Base-by-base conservation (phyloP, 306 rosid species). In the Castanopsis chinensis region DNA sequence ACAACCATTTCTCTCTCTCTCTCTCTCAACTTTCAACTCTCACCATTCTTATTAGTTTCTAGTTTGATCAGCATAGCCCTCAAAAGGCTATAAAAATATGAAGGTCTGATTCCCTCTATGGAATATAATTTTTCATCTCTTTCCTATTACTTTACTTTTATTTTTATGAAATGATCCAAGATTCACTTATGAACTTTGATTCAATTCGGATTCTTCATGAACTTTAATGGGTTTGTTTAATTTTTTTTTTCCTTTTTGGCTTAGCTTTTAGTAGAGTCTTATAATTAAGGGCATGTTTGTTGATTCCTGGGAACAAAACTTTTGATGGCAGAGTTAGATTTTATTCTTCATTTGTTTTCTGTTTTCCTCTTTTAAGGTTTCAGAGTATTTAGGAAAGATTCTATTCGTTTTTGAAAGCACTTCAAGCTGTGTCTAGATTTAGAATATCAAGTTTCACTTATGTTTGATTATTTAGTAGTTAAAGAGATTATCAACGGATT, bases 91-190 rank as follows among this genome's bases (percentile, higher is more conserved):
- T 75, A 60, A 23, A 78, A 79, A 91, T 35, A 68, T 93, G 98
- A 93, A 93, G 98, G 98, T 93, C 78, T 80, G 83, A 33, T 82
- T 53, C 79, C 76, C 49, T 20, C 86, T 78, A 81, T 80, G 53
- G 19, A 14, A 20, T 75, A 78, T 73, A 78, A 60, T 57, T 81
- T 76, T 60, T 80, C 23, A 2, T 37, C 53, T 55, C 35, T 20
- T 19, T 53, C 56, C 72, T 41, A 23, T 70, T 72, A 60, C 58
- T 72, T 20, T 11, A 32, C 18, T 64, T 59, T 63, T 10, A 19
- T 61, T 65, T 30, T 77, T 43, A 37, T 37, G 45, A 37, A 37
- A 37, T 37, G 43, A 37, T 37, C 11, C 65, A 23, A 54, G 2
- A 35, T 61, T 76, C 41, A 13, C 25, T 71, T 69, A 21, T 80